phyloP scores from a whole-genome alignment of 2,329 filamentous ascomycete genomes.

The Fusarium sp. region DNA sequence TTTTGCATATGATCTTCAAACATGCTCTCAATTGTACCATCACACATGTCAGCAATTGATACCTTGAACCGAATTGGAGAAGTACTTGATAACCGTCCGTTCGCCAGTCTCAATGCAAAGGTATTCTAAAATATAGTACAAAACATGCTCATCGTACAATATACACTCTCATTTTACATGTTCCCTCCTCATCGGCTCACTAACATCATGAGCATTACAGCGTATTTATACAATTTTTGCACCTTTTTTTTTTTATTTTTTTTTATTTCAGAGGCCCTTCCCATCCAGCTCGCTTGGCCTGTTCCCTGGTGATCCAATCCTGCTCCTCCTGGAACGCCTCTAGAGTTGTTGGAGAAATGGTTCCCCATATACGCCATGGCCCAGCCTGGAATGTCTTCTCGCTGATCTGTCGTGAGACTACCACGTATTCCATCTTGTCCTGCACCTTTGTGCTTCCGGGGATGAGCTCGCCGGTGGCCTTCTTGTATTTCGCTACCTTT shows the following conservation, averaged over 20 bases:
- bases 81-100: constrained; percentile 30
- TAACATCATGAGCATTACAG: neutral
- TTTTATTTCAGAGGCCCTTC: constrained; percentile 36
- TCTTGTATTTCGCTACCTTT: constrained; percentile 56
- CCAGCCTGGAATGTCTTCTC: constrained; percentile 57
- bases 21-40: neutral
- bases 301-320: constrained; percentile 47
- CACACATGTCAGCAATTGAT: neutral
- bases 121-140: constrained; percentile 44
- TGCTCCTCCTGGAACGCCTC: constrained; percentile 52
- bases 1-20: fast-evolving
- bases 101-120: constrained; percentile 37
- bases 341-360: constrained; percentile 62
- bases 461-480: constrained; percentile 51
- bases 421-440: constrained; percentile 71
- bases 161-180: constrained; percentile 41
- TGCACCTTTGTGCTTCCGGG: constrained; percentile 60
- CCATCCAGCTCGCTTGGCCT: constrained; percentile 48
- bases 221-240: neutral
- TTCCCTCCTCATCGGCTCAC: constrained; percentile 3
- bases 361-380: constrained; percentile 74
- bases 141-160: constrained; percentile 44
- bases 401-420: constrained; percentile 62
- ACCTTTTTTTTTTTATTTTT: constrained; percentile 18
- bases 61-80: constrained; percentile 32